Base-by-base conservation (phyloP, 2,329 filamentous ascomycete species). In the Thielaviopsis ethacetica region DNA sequence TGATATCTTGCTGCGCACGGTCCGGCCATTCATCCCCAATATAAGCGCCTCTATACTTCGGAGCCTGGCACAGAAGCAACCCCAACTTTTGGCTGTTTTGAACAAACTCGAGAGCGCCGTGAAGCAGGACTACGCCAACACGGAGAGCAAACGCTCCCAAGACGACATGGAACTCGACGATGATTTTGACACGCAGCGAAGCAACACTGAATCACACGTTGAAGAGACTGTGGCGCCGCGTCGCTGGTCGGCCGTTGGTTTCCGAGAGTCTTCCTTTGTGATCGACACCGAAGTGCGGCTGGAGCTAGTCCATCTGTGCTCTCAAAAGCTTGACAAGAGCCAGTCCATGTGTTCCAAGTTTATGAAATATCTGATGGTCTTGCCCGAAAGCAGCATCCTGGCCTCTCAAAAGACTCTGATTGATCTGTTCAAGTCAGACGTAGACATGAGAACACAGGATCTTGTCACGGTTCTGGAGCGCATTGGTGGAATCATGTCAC, bases 161-260 rank as follows among this genome's bases (percentile, higher is more conserved):
- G 81, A 84, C 63, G 66, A 75, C 5, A 85, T 87, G 82, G 83
- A 88, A 59, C 65, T 89, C 5, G 85, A 89, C 64, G 75, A 79
- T 13, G 78, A 79, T 1, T 82, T 85, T 58, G 78, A 81, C 49
- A 82, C 81, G 0, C 81, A 85, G 63, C 72, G 72, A 57, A 82
- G 76, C 62, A 74, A 73, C 24, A 71, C 67, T 26, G 74, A 72
- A 54, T 17, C 56, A 5, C 19, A 50, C 5, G 19, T 30, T 15
- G 59, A 59, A 30, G 59, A 59, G 17, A 30, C 21, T 26, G 24
- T 21, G 30, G 51, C 54, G 13, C 59, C 59, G 9, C 56, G 59
- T 22, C 41, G 44, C 19, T 24, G 13, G 5, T n/a, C 53, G 15
- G 58, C 55, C 19, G 53, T 61, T 52, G 56, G 56, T 5, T 38